phyloP scores from a whole-genome alignment of 1,139 yeast genomes.

The Kodamaea plutei region DNA sequence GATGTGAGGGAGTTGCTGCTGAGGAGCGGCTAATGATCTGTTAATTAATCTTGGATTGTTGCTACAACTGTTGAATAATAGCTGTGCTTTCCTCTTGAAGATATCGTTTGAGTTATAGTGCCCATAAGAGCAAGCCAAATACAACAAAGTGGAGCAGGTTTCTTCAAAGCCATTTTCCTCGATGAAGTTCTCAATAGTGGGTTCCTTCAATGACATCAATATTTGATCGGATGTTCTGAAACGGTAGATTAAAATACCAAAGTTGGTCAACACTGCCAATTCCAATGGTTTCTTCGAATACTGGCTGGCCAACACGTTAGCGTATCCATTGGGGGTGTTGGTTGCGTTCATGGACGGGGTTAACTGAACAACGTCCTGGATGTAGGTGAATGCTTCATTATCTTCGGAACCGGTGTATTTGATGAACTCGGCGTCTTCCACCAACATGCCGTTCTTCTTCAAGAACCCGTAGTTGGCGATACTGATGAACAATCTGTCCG shows the following conservation, averaged over 20 bases:
- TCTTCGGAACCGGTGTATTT: constrained; percentile 42
- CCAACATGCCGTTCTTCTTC: constrained; percentile 63
- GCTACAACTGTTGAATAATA: constrained; percentile 52
- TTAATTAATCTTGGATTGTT: constrained; percentile 47
- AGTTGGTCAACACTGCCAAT: constrained; percentile 77
- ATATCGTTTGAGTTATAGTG: constrained; percentile 47
- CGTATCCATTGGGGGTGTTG: constrained; percentile 68
- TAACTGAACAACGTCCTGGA: constrained; percentile 70
- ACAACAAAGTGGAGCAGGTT: constrained; percentile 82
- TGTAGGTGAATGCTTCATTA: constrained; percentile 31
- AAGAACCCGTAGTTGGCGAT: constrained; percentile 82
- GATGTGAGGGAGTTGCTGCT: constrained; percentile 10
- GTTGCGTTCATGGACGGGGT: constrained; percentile 72
- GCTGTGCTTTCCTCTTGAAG: constrained; percentile 46
- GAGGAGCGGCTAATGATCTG: constrained; percentile 11
- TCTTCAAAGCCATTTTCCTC: constrained; percentile 58
- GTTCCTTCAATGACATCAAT: constrained; percentile 64
- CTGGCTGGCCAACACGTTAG: constrained; percentile 82
- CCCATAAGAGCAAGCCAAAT: constrained; percentile 73
- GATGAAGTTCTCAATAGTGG: constrained; percentile 44
- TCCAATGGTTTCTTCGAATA: constrained; percentile 60
- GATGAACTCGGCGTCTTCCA: constrained; percentile 79
- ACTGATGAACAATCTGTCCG: constrained; percentile 62
- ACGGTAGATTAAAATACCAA: constrained; percentile 72
- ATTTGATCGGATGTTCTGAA: constrained; percentile 78